Conservation (phyloP, 1,139 yeast genomes). For the Blastobotrys capitulatus region DNA sequence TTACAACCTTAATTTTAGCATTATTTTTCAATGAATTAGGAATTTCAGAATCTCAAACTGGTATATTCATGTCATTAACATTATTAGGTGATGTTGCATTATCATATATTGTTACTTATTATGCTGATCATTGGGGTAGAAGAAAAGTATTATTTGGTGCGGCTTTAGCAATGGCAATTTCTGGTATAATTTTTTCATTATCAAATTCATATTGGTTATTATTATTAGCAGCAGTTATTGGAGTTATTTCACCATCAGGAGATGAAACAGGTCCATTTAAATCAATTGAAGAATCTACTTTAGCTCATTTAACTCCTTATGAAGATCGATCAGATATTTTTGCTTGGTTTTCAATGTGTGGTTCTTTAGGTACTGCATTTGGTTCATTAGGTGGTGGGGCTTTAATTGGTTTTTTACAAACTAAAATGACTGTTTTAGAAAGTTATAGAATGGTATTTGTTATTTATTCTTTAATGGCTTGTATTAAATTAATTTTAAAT, state of each 20-base stretch:
- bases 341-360: slow-evolving; percentile 63
- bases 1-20: slow-evolving; percentile 75
- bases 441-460: slow-evolving; percentile 58
- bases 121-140: slow-evolving; percentile 73
- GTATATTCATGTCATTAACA: slow-evolving; percentile 79
- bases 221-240: slow-evolving; percentile 57
- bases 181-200: slow-evolving; percentile 63
- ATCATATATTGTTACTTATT: slow-evolving; percentile 69
- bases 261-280: slow-evolving; percentile 93
- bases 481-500: slow-evolving; percentile 50
- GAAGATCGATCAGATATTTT: slow-evolving; percentile 66
- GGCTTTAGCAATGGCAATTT: slow-evolving; percentile 58
- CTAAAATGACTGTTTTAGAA: slow-evolving; percentile 33
- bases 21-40: slow-evolving; percentile 56
- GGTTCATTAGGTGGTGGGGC: slow-evolving; percentile 69
- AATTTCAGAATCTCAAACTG: slow-evolving; percentile 56
- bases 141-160: slow-evolving; percentile 62
- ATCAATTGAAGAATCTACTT: slow-evolving; percentile 78
- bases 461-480: slow-evolving; percentile 53
- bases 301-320: slow-evolving; percentile 73
- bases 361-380: slow-evolving; percentile 68
- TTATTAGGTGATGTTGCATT: slow-evolving; percentile 72
- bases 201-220: slow-evolving; percentile 49
- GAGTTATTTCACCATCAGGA: slow-evolving; percentile 83
- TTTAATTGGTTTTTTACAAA: slow-evolving; percentile 43